Base-by-base conservation (phyloP, 2,329 filamentous ascomycete species). In the Venturiaceae sp. region DNA sequence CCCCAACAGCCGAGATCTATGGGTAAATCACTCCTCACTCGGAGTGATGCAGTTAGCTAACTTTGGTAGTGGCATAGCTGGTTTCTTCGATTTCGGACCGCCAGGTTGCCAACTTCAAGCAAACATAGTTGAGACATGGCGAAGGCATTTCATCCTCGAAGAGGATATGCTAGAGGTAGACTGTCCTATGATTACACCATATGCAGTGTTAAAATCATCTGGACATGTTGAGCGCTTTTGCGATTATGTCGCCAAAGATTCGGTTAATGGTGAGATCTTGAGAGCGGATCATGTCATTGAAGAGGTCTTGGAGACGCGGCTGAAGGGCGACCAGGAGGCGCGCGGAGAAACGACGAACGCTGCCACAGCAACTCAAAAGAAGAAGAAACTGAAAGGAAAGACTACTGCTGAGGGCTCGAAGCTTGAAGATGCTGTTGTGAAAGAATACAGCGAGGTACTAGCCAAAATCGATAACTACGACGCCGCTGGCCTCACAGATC, bases 211-310 rank as follows among this genome's bases (percentile, higher is more conserved):
- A 69, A 96, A 97, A 82, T 96, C 92, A 3, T 76, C 73, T 72
- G 94, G 94, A 63, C 94, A 99, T 76, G 94, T 97, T 64, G 92
- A 96, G 74, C 58, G 32, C 8, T 50, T 50, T 21, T 50, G 44
- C 44, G 44, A 97, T 74, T 96, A 89, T 90, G 96, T 97, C 92
- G 96, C 90, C 85, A 96, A 95, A 75, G 94, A 99, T 74, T 90
- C 92, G 63, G 95, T 95, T 81, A 96, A 87, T 67, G 94, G 94
- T 71, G 94, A 97, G 74, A 96, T 96, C 69, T 85, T 97, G 71
- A 85, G 94, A 66, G 91, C 94, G 60, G 94, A 99, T 71, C 94
- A 99, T 77, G 83, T 97, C 67, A 92, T 99, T 64, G 92, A 96
- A 80, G 90, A 95, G 67, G 85, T 96, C 36, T 83, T 99, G 55